Percentiles rank a stretch among this genome's conserved stretches.
Evolutionary conservation across 2,329 filamentous ascomycete species (phyloP).

Genomic region (Endoconidiophora polonica): DNA sequence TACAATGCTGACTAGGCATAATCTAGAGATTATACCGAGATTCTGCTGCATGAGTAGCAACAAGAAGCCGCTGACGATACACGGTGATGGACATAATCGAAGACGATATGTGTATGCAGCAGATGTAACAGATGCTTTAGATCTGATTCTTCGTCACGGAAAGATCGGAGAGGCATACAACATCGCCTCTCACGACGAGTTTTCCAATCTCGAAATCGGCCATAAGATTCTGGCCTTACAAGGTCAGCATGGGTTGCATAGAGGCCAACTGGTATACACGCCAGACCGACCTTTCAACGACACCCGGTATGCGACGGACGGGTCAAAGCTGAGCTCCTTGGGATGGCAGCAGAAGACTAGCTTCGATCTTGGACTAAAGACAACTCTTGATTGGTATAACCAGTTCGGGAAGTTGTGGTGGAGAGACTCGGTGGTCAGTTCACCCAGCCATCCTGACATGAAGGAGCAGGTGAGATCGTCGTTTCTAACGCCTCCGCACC

Average conservation of each 20-base stretch:
- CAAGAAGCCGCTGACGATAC: slow-evolving; percentile 49
- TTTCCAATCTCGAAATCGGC: slow-evolving; percentile 42
- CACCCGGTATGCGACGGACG: slow-evolving; percentile 55
- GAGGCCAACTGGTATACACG: slow-evolving; percentile 32
- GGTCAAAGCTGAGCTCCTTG: slow-evolving; percentile 46
- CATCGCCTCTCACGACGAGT: slow-evolving; percentile 60
- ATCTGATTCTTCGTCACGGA: slow-evolving; percentile 69
- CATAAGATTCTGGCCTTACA: neutral
- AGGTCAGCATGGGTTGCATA: neutral
- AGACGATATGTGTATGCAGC: slow-evolving; percentile 63
- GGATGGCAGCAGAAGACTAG: slow-evolving; percentile 53
- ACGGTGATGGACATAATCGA: slow-evolving; percentile 60
- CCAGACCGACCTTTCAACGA: slow-evolving; percentile 68
- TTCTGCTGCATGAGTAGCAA: slow-evolving; percentile 58
- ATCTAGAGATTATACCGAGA: slow-evolving; percentile 63
- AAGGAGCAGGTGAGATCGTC: too few species aligned
- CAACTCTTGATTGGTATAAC: slow-evolving; percentile 55
- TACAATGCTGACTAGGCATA: slow-evolving; percentile 2
- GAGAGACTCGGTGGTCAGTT: slow-evolving; percentile 21
- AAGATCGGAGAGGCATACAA: slow-evolving; percentile 65
- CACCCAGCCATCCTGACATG: too few species aligned
- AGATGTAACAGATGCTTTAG: slow-evolving; percentile 66
- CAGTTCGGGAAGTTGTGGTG: slow-evolving; percentile 52
- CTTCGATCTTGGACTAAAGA: slow-evolving; percentile 45
- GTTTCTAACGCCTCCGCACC: too few species aligned